Base-by-base conservation (phyloP, 768 basidiomycete species). In the Basidioascus undulatus region DNA sequence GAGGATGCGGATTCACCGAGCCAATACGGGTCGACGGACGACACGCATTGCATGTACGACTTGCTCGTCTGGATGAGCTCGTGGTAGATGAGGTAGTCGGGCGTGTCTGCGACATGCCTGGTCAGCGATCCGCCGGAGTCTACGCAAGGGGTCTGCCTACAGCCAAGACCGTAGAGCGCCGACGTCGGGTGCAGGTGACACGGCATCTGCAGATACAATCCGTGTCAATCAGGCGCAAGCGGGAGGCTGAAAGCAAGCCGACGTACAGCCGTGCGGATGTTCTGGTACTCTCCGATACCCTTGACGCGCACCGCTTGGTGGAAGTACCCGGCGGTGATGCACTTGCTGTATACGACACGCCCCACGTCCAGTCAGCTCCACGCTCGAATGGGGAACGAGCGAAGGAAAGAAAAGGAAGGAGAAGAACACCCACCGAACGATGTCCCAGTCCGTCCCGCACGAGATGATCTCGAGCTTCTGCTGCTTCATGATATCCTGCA, bases 401-500 rank as follows among this genome's bases (percentile, higher is more conserved):
- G 26, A 25, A 38, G 15, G 57, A 63, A 23, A 35, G 18, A 26
- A 13, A 11, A 7, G 5, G 35, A 37, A 13, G 13, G n/a, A 21
- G 21, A 5, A 20, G 24, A n/a, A 19, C 12, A 3, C 5, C 16
- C 42, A 82, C 72, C 74, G 61, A 47, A 94, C 65, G 19, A 87
- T 60, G 53, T 98, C 92, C 60, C 84, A 96, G 55, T 96, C 86
- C 0, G 87, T 94, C 6, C 89, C 89, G 30, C 73, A 76, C 5
- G 84, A 83, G 49, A 82, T 69, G 18, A 83, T 59, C 36, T 79
- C 80, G 78, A 96, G 82, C 63, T 94, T 94, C 61, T 94, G 87
- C 58, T 81, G 79, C 54, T 92, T 89, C 86, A 94, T 94, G 58
- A 98, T 96, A 53, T 98, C 92, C 55, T 94, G 87, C 13, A 98